phyloP scores from a whole-genome alignment of 108 stramenopile genomes.

The Fistulifera pelliculosa region DNA sequence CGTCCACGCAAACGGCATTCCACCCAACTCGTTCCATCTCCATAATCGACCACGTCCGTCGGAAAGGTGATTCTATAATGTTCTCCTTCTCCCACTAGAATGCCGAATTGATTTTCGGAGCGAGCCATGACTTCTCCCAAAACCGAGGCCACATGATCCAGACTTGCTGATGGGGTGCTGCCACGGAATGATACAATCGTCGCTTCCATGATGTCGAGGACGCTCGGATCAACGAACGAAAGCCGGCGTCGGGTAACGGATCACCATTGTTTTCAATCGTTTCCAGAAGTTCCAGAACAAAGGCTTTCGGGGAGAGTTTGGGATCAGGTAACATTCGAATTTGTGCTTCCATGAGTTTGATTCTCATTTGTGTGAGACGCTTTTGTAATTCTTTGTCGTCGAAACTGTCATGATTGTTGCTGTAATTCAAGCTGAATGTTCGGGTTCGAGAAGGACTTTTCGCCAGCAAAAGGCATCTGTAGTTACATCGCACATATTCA shows the following conservation, averaged over 20 bases:
- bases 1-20: constrained; percentile 50
- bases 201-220: constrained; percentile 34
- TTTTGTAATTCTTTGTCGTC: constrained; percentile 9
- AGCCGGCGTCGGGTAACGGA: constrained; percentile 26
- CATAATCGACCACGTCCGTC: constrained; percentile 48
- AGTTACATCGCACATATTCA: too few relatives aligned
- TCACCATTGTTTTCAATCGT: constrained; percentile 13
- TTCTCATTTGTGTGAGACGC: constrained; percentile 12
- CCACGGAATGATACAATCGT: constrained; percentile 33
- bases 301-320: constrained; percentile 18
- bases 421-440: too few relatives aligned
- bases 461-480: too few relatives aligned
- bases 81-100: constrained; percentile 42
- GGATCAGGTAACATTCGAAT: constrained; percentile 37
- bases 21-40: constrained; percentile 58
- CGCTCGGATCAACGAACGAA: constrained; percentile 17
- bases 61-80: constrained; percentile 30
- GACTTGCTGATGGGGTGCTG: constrained; percentile 25
- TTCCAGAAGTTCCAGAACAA: constrained; percentile 17
- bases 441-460: too few relatives aligned
- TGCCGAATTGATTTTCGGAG: constrained; percentile 60
- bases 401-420: neutral
- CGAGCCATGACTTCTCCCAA: constrained; percentile 39
- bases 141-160: constrained; percentile 24
- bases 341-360: constrained; percentile 13